Base-by-base conservation (phyloP, 2,329 filamentous ascomycete species). In the Aspergillus oerlinghausenensis region DNA sequence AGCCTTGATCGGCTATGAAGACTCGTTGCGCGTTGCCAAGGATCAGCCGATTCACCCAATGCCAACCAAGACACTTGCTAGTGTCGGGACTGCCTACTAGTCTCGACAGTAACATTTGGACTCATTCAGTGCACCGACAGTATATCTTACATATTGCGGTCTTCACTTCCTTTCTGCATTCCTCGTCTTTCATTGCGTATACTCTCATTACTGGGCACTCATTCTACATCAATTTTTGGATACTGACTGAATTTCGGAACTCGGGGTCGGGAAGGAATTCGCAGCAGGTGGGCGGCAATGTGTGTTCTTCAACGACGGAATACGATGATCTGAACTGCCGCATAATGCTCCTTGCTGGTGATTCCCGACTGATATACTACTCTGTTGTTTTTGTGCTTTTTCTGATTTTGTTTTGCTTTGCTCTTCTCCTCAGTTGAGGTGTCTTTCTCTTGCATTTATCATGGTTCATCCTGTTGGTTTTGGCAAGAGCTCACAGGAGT, bases 1-100 rank as follows among this genome's bases (percentile, higher is more conserved):
- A 79, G 92, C 94, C 63, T 86, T 99, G 35, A 86, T 93, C 64
- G 92, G 93, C 74, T 97, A 96, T 70, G 92, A 97, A 72, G 93
- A 97, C 73, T 75, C 72, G 50, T 60, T 75, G 50, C 70, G 71
- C 52, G 70, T 73, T 50, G 65, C 64, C 55, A 74, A 75, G 62
- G 74, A 77, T 49, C 73, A 74, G 56, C 69, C 73, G 47, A 70
- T 77, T 29, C 73, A 76, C 48, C 70, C 73, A n/a, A 74, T 77
- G 67, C 70, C 74, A 10, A 71, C 72, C n/a, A 75, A 76, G 64
- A 71, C 73, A 54, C 72, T 77, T 50, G 73, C 73, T 43, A 75
- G 73, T 62, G 70, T 76, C 25, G 73, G 73, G 59, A 76, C 74
- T 32, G 74, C 73, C 23, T 77, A 77, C 56, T 77, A 72, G 68